Conservation (phyloP, 2,329 filamentous ascomycete genomes). For the Xylaria polymorpha region DNA sequence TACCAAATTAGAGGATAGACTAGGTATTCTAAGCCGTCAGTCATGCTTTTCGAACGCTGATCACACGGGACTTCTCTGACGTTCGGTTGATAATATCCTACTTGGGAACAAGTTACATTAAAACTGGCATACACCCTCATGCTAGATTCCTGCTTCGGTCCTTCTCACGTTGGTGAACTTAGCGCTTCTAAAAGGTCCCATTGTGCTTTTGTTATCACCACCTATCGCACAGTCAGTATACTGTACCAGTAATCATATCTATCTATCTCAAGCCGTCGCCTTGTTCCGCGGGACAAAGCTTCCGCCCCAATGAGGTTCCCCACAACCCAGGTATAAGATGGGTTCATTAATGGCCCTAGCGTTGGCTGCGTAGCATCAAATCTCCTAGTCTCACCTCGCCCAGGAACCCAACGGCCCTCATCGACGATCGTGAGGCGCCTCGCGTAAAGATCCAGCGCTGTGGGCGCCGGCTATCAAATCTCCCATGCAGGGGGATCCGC, state of each 20-base stretch:
- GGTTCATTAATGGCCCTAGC: slow-evolving; percentile 22
- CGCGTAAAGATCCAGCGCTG: slow-evolving; percentile 24
- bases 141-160: slow-evolving; percentile 9
- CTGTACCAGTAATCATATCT: slow-evolving; percentile 1
- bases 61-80: slow-evolving; percentile 7
- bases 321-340: slow-evolving; percentile 25
- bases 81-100: background rate
- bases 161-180: slow-evolving; percentile 12
- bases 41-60: slow-evolving; percentile 14
- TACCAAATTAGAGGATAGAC: background rate
- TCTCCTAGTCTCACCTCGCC: slow-evolving; percentile 4
- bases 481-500: slow-evolving; percentile 27
- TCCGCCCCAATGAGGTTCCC: slow-evolving; percentile 32
- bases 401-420: slow-evolving; percentile 13
- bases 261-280: background rate
- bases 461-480: slow-evolving; percentile 20
- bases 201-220: background rate
- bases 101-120: background rate
- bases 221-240: background rate
- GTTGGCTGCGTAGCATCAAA: slow-evolving; percentile 29
- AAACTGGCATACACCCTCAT: slow-evolving; percentile 2
- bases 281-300: slow-evolving; percentile 30
- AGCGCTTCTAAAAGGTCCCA: slow-evolving; percentile 6
- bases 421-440: slow-evolving; percentile 30
- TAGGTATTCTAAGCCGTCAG: background rate